Base-by-base conservation (phyloP, 257 asterid species). In the Fraxinus cuspidata region DNA sequence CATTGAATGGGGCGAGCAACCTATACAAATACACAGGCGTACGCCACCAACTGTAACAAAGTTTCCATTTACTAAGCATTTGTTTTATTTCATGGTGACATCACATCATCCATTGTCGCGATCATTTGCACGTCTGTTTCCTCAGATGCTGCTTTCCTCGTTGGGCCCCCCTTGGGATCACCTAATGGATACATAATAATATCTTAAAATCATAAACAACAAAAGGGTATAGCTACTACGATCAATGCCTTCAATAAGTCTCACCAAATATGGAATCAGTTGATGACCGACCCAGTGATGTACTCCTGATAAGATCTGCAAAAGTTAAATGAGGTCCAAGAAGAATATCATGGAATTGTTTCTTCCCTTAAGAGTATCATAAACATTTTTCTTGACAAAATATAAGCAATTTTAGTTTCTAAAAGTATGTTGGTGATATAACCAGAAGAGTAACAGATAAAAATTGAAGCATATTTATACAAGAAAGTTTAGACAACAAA, bases 21-120 rank as follows among this genome's bases (percentile, higher is more conserved):
- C 94, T 87, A 91, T 23, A 60, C 92, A 90, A 87, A 92, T 94
- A 87, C 60, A 90, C 93, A 83, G 94, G 94, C 80, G 35, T 79
- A 78, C 84, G 87, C 94, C 90, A 58, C 90, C 68, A 79, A 83
- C 86, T 85, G 83, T 37, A 18, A 64, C 69, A 18, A 67, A 64
- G 67, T 74, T 71, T 44, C 79, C 27, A 67, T 51, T 73, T 77
- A 78, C 85, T 74, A 9, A 53, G 64, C 51, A 23, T 29, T 74
- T 2, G 81, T 34, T 40, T 49, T 56, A 58, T 23, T 69, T 87
- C 84, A 88, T 16, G 92, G 96, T 37, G 88, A 87, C 96, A 88
- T 89, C 21, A 80, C 80, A 40, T 86, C 90, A 64, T 84, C 93
- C 58, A 76, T 68, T 68, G 96, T 80, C 18, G 91, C 72, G 51